Base-by-base conservation (phyloP, 202 grass and related monocot species). In the Hordeum pubiflorum region DNA sequence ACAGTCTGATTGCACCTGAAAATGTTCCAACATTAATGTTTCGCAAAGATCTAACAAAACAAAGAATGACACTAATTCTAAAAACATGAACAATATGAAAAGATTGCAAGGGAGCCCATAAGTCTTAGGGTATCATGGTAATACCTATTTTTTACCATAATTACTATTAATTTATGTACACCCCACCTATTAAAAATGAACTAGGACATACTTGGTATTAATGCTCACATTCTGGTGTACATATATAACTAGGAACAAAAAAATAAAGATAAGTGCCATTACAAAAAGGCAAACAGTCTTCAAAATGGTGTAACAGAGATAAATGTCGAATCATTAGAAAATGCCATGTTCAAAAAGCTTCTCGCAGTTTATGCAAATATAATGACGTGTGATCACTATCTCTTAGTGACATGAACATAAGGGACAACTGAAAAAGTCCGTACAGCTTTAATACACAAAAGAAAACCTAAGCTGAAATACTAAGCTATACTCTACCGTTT, bases 1-100 rank as follows among this genome's bases (percentile, higher is more conserved):
- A 88, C 77, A 59, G 81, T 67, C 90, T 75, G 74, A 58, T 84
- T 77, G 69, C 78, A 79, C 84, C 95, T 98, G 84, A 26, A 77
- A 91, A 84, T 54, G 85, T 31, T 72, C 52, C 6, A 33, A 39
- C 39, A 82, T 87, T 22, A 91, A 59, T 29, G 65, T 50, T 58
- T 11, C 8, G 13, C 46, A 10, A 27, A 44, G 46, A 70, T 21
- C 21, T 55, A 63, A 72, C 69, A 64, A 64, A 65, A 81, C 26
- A 89, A 60, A 60, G 10, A 67, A 4, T 41, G 7, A 32, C 48
- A 72, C 26, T 32, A 50, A 72, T 50, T 50, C 24, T 31, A 72
- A 50, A 40, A 50, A 24, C 4, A 2, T 15, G 4, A 72, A 72
- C 40, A 29, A 50, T 72, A 72, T 50, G 23, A 15, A 72, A 72